Evolutionary conservation across 164 flowering plant genomes (phyloP), one percentile per base, ranked within the genome.

Genomic region (Piper longum): DNA sequence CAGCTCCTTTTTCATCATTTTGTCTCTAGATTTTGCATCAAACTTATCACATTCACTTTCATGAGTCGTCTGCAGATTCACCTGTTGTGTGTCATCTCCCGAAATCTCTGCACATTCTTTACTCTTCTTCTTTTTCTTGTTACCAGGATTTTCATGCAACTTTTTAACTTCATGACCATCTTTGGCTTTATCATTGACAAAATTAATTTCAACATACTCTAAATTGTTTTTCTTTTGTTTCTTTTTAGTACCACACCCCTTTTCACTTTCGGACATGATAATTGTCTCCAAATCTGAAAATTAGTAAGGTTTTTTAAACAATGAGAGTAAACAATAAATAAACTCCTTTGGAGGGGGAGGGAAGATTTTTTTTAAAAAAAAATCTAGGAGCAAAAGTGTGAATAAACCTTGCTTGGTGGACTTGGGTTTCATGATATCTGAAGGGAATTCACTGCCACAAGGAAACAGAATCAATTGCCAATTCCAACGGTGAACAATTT

Each of bases 81-180:
- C 7, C 13, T 2, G 60, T 11, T 57, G 14, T 13, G 36, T 26
- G 14, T 8, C 41, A 57, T 57, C 42, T 14, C 36, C 42, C 1
- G 14, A 41, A 57, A 1, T 2, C 8, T 57, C 26, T 36, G 41
- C 26, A 57, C 16, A 36, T n/a, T 4, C 41, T 51, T 41, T 60
- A 17, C 43, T 60, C 62, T 60, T 41, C 43, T n/a, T 60, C 42
- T 44, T 54, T 8, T 57, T 57, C 41, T 57, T 41, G 16, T 57
- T 41, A 41, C 14, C 12, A 5, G 11, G 52, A 48, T 48, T 48
- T 48, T 2, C 52, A 48, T 48, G 52, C 52, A 9, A 48, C 14
- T 48, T 14, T 48, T 48, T 3, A 44, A 44, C 48, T 44, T 44
- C 48, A 44, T 44, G 48, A 11, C 48, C 48, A 44, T 44, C 48